phyloP scores from a whole-genome alignment of 163 green algal species.

The Chlamydomonas reinhardtii region DNA sequence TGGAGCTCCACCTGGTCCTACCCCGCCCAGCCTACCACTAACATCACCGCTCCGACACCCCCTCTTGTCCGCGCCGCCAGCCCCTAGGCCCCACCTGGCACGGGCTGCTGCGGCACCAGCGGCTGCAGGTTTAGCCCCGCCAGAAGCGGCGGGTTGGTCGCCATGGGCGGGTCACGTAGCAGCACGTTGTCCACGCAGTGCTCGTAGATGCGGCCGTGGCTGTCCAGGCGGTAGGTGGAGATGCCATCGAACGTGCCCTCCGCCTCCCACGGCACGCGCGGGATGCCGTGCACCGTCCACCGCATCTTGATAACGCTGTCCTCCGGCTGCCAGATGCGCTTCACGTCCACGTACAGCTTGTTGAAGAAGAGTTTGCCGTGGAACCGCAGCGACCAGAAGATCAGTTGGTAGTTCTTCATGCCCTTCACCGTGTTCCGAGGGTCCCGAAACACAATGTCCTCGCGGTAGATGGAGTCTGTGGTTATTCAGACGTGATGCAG shows the following conservation, averaged over 20 bases:
- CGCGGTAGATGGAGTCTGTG: slow-evolving; percentile 87
- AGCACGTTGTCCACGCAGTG: slow-evolving; percentile 80
- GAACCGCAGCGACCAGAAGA: slow-evolving; percentile 94
- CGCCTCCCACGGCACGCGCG: slow-evolving; percentile 90
- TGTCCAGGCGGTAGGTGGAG: slow-evolving; percentile 93
- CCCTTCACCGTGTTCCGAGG: slow-evolving; percentile 86
- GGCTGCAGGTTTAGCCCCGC: slow-evolving; percentile 58
- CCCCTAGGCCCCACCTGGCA: slow-evolving; percentile 34
- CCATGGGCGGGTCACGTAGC: slow-evolving; percentile 53
- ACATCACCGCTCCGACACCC: no score
- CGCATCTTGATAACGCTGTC: slow-evolving; percentile 80
- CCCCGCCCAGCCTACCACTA: no score
- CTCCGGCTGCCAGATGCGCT: slow-evolving; percentile 90
- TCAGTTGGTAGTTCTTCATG: slow-evolving; percentile 90
- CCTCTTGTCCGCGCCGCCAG: no score
- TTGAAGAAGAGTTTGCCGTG: slow-evolving; percentile 88
- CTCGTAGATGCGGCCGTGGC: slow-evolving; percentile 91
- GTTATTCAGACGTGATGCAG: background rate
- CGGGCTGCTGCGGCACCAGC: slow-evolving; percentile 49
- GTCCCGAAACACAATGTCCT: slow-evolving; percentile 94
- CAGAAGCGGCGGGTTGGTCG: slow-evolving; percentile 50
- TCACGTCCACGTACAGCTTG: slow-evolving; percentile 67
- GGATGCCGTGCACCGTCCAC: slow-evolving; percentile 73
- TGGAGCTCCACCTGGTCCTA: no score
- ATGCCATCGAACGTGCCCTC: slow-evolving; percentile 94